Base-by-base conservation (phyloP, 2,329 filamentous ascomycete genomes). In the Didymella keratinophila region DNA sequence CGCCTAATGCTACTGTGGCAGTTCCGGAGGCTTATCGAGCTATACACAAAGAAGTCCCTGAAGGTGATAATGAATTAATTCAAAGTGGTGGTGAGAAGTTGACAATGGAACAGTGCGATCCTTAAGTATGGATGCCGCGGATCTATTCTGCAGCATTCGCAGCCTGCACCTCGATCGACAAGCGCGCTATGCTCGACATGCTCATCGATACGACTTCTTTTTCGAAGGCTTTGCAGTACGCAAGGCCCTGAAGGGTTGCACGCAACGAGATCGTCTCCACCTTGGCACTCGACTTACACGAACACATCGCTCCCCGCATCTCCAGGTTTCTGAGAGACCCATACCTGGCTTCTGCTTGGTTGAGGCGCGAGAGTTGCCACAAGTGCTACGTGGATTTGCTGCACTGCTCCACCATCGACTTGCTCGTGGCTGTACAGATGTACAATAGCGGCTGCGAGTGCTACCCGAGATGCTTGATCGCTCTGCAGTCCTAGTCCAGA, bases 231-330 rank as follows among this genome's bases (percentile, higher is more conserved):
- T 37, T 52, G 43, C 50, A 56, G 52, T 28, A 48, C 39, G 52
- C 47, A 56, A 21, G 36, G 47, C 25, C 14, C 10, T n/a, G 23
- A 48, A 47, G 25, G 41, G 57, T 60, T 30, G 48, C 52, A 56
- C 57, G 36, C 37, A 23, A 44, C 30, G 14, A 23, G 12, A 18
- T n/a, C 32, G 23, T 12, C 25, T 37, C 32, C n/a, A 56, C 30
- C 43, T 39, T 21, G 25, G 30, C 34, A 41, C 10, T 52, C n/a
- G 11, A 52, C 25, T 52, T 7, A 20, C 43, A 56, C 57, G 44
- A 45, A 56, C 20, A 37, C 16, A 12, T 45, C 12, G 18, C 9
- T 16, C 48, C 52, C 48, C 57, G 50, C 52, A 39, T 46, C 57
- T 49, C 47, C 47, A 49, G 42, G 52, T 45, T 44, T 56, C 23